Conservation (phyloP, 106 monocot genomes). For the Xerophyta viscosa region DNA sequence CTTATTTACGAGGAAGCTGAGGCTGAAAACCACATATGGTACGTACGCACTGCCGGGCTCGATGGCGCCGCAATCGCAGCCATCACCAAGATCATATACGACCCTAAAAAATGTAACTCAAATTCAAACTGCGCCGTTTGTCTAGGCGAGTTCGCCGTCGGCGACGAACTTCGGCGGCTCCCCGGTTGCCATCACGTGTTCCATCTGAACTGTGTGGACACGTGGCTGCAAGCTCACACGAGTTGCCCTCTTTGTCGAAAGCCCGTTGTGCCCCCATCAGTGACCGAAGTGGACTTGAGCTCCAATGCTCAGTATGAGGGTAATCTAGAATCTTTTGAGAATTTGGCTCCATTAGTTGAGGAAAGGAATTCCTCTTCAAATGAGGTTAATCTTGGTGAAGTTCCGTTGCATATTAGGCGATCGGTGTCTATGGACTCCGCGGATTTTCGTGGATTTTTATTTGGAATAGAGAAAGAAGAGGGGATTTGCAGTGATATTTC, state of each 20-base stretch:
- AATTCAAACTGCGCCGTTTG: constrained; percentile 37
- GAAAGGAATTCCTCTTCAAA: neutral
- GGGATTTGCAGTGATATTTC: neutral
- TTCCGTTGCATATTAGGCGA: constrained; percentile 26
- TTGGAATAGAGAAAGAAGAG: constrained; percentile 7
- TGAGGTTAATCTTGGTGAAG: neutral
- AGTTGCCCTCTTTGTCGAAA: constrained; percentile 70
- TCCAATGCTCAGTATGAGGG: neutral
- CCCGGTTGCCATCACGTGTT: constrained; percentile 48
- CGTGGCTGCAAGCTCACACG: constrained; percentile 40
- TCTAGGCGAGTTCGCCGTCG: constrained; percentile 26
- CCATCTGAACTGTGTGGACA: constrained; percentile 40
- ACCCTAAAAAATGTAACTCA: constrained; percentile 8
- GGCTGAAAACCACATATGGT: constrained; percentile 39
- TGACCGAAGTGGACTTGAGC: neutral
- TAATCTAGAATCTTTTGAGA: neutral
- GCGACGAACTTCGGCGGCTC: constrained; percentile 33
- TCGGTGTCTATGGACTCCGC: constrained; percentile 45
- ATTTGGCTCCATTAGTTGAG: neutral
- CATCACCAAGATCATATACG: constrained; percentile 24
- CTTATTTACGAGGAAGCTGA: neutral
- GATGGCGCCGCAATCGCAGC: constrained; percentile 30
- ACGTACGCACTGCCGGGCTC: constrained; percentile 41
- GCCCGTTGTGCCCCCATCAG: constrained; percentile 21
- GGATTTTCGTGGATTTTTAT: constrained; percentile 8